Evolutionary conservation across 2,329 filamentous ascomycete genomes (phyloP).

Genomic region (Penicillium janthinellum): DNA sequence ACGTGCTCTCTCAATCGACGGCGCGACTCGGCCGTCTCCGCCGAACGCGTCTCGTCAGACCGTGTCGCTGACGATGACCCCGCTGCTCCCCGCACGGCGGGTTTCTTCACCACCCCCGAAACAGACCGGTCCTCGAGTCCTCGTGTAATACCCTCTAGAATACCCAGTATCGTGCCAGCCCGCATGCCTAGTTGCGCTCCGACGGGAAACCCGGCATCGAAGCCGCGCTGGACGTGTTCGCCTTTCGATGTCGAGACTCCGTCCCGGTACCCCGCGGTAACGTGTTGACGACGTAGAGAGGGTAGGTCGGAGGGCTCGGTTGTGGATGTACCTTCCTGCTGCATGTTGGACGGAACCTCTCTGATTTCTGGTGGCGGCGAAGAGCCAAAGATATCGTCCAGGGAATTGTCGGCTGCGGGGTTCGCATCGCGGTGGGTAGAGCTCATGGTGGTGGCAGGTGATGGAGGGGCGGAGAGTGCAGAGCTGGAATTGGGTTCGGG

Average conservation of each 20-base stretch:
- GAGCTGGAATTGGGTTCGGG: conserved; percentile 21
- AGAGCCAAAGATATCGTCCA: conserved; percentile 48
- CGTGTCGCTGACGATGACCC: conserved; percentile 5
- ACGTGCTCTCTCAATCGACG: conserved; percentile 40
- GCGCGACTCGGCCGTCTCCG: conserved; percentile 27
- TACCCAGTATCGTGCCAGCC: conserved; percentile 73
- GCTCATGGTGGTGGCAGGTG: conserved; percentile 28
- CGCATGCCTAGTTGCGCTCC: conserved; percentile 77
- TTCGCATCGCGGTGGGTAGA: conserved; percentile 22
- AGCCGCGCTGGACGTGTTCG: conserved; percentile 76
- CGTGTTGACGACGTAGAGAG: conserved; percentile 73
- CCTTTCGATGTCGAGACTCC: conserved; percentile 78
- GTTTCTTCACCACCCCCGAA: conserved; percentile 31
- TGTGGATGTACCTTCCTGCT: not conserved
- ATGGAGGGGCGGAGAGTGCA: conserved; percentile 17
- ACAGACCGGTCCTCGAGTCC: conserved; percentile 34
- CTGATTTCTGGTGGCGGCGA: conserved; percentile 34
- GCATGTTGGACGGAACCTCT: not conserved
- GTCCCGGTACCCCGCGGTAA: conserved; percentile 87
- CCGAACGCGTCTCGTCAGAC: not conserved
- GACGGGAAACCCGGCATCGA: conserved; percentile 86
- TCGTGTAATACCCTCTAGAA: conserved; percentile 69
- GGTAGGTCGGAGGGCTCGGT: conserved; percentile 67
- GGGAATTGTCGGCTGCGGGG: conserved; percentile 27
- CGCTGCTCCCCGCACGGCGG: conserved; percentile 22